These are phyloP conservation scores for Clonostachys rosea DNA, from an alignment of 2,329 filamentous ascomycete genomes.

Conservation along the genomic window DNA sequence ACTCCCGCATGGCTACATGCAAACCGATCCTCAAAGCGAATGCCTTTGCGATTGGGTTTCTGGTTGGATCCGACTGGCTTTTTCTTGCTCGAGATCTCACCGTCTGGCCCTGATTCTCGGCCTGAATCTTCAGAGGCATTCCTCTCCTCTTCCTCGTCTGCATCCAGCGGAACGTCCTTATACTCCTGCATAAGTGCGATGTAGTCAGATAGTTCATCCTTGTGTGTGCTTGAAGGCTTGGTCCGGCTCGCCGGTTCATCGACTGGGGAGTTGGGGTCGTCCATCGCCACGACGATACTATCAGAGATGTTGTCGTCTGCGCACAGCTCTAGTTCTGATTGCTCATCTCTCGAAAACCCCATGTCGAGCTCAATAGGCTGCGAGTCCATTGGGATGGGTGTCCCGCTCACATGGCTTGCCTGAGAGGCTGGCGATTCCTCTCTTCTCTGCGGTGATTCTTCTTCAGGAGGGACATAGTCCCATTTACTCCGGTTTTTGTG, in stretches of 20 bases:
- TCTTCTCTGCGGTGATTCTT: conserved; percentile 27
- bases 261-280: too few relatives aligned
- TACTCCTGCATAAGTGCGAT: conserved; percentile 60
- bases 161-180: conserved; percentile 52
- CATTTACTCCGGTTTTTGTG: conserved; percentile 27
- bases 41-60: conserved; percentile 17
- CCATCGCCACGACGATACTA: too few relatives aligned
- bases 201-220: conserved; percentile 57
- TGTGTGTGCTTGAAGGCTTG: neutral
- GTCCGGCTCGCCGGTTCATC: conserved; percentile 7
- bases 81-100: conserved; percentile 2
- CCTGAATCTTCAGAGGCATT: conserved; percentile 5
- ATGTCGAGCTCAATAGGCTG: conserved; percentile 15
- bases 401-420: conserved; percentile 8
- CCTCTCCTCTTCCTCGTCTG: conserved; percentile 41
- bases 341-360: neutral
- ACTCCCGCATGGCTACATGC: conserved; percentile 49
- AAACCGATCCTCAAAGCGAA: conserved; percentile 42
- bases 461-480: conserved; percentile 26
- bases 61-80: neutral
- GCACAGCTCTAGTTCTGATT: neutral
- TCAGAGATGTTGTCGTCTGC: neutral
- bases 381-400: conserved; percentile 11
- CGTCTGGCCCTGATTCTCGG: conserved; percentile 12
- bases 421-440: conserved; percentile 20